A percentile compares a stretch with the other conserved stretches of the same genome.
phyloP scores from a whole-genome alignment of 1,139 yeast genomes.

The Suhomyces taliae region DNA sequence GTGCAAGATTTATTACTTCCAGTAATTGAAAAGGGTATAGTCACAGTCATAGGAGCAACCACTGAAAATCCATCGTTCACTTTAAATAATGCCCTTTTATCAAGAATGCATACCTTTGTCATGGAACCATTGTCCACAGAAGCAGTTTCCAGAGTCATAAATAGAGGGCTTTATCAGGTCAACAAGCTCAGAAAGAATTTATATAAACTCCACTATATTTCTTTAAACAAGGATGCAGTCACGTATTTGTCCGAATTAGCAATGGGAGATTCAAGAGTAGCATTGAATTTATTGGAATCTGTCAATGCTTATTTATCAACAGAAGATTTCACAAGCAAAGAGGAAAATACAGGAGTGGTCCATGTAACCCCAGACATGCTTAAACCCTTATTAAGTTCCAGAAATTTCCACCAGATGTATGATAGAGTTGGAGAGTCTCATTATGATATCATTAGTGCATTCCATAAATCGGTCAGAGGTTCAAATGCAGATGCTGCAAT shows the following conservation, averaged over 20 bases:
- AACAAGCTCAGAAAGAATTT: conserved; percentile 55
- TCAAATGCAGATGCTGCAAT: conserved; percentile 86
- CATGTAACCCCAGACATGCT: conserved; percentile 38
- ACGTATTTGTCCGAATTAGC: conserved; percentile 75
- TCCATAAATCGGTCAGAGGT: conserved; percentile 89
- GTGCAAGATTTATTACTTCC: conserved; percentile 87
- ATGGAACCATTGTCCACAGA: conserved; percentile 60
- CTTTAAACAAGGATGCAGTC: conserved; percentile 56
- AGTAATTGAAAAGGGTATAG: conserved; percentile 65
- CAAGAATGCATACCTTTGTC: conserved; percentile 85
- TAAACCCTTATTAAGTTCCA: conserved; percentile 34
- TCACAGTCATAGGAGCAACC: conserved; percentile 86
- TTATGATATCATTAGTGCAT: conserved; percentile 91
- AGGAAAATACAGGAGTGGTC: conserved; percentile 26
- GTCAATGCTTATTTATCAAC: conserved; percentile 45
- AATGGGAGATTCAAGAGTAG: conserved; percentile 87
- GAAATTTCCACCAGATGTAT: conserved; percentile 61
- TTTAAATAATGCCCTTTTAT: conserved; percentile 79
- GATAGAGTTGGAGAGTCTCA: conserved; percentile 90
- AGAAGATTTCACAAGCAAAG: conserved; percentile 20
- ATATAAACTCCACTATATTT: conserved; percentile 44
- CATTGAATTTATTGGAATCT: conserved; percentile 69
- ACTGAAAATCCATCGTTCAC: conserved; percentile 97
- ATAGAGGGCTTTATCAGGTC: conserved; percentile 60
- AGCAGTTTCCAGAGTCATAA: conserved; percentile 60